These are phyloP conservation scores for Eucalyptus shirleyi DNA, from an alignment of 345 rosid genomes.

Conservation along the genomic window DNA sequence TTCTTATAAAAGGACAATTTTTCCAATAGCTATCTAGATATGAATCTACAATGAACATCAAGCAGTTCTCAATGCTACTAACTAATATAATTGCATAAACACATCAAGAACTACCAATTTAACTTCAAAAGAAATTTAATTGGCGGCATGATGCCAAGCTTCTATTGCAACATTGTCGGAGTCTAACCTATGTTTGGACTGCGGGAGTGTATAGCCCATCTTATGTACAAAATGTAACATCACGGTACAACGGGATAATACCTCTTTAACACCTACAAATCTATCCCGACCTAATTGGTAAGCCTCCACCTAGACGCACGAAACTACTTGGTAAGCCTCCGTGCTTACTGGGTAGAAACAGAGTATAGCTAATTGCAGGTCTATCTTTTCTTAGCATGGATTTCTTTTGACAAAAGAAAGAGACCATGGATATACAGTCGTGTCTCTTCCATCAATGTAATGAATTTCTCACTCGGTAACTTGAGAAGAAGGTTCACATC, in stretches of 20 bases:
- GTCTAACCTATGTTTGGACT: not conserved
- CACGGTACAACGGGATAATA: not conserved
- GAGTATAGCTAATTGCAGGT: not conserved
- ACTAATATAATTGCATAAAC: no score
- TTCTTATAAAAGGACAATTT: no score
- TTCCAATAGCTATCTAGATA: not conserved
- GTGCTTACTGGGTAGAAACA: not conserved
- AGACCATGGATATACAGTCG: not conserved
- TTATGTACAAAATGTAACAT: not conserved
- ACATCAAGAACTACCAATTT: not conserved
- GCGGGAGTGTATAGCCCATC: not conserved
- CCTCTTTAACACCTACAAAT: not conserved
- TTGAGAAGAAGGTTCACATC: not conserved
- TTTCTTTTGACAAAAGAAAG: not conserved
- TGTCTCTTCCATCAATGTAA: not conserved
- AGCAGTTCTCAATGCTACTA: no score
- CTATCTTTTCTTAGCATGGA: not conserved
- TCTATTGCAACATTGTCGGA: accelerated
- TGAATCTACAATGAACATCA: no score
- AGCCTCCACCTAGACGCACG: not conserved
- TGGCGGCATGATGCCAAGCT: not conserved
- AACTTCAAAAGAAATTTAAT: no score
- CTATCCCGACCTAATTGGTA: no score
- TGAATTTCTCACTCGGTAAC: not conserved
- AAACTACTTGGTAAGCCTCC: not conserved